These are phyloP conservation scores for Xylaria hypoxylon DNA, from an alignment of 2,329 filamentous ascomycete species.

Conservation along the genomic window DNA sequence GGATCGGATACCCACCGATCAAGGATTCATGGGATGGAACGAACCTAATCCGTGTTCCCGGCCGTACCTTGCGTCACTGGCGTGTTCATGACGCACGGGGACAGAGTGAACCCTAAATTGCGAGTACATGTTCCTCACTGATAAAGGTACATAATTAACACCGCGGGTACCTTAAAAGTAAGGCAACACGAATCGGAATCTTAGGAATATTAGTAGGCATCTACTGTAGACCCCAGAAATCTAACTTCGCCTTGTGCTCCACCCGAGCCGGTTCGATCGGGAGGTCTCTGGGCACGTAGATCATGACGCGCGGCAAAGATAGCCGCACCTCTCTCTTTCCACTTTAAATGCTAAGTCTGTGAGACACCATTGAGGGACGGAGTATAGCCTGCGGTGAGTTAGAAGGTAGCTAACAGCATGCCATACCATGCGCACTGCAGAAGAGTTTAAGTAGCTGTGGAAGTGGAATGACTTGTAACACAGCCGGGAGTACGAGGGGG, in stretches of 20 bases:
- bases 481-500: background rate
- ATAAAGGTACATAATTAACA: background rate
- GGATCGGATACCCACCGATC: conserved; percentile 1
- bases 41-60: background rate
- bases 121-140: background rate
- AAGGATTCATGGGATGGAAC: background rate
- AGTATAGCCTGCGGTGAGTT: background rate
- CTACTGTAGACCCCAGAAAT: conserved; percentile 20
- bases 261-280: conserved; percentile 28
- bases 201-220: background rate
- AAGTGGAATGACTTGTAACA: background rate
- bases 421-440: background rate
- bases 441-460: background rate
- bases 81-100: conserved; percentile 22
- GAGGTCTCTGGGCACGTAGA: conserved; percentile 9
- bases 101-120: conserved; percentile 21
- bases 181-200: background rate
- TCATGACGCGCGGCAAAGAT: background rate
- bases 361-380: background rate
- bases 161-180: background rate
- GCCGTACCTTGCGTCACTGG: conserved; percentile 29
- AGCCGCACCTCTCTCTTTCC: background rate
- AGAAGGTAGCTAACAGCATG: background rate
- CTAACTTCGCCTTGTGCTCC: conserved; percentile 9
- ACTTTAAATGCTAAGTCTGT: background rate